Base-by-base conservation (phyloP, 495 filamentous ascomycete genomes). In the Trichoderma reesei region DNA sequence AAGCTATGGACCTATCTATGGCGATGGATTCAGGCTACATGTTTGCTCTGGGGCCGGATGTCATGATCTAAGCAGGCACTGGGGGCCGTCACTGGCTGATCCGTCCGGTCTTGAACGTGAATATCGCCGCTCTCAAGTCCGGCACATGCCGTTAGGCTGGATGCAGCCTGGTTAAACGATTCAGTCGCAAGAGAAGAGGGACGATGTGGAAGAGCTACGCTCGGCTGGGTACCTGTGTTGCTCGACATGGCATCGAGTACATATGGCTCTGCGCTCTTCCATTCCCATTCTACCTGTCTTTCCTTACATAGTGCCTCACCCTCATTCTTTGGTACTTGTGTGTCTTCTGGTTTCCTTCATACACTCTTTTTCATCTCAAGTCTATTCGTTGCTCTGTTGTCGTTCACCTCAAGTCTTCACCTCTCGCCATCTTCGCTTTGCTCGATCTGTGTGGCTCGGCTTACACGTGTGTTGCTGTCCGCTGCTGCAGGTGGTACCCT, bases 11-110 rank as follows among this genome's bases (percentile, higher is more conserved):
- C 26, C 10, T 34, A 11, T 56, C 51, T 46, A 11, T 56, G 51
- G 51, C 26, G 51, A 56, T 56, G 51, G 11, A 33, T 56, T 56
- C 51, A 56, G 51, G 51, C 51, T 56, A 56, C 51, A 33, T 26
- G 3, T 33, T 26, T 26, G 51, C 51, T 56, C 26, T 20, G 48
- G 44, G 51, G 18, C 51, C 51, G 26, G 51, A 26, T 56, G 51
- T 31, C 51, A 31, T 26, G 20, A 18, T n/a, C 18, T 56, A 56
- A 56, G 51, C 51, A 26, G 34, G 51, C 51, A 10, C 51, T n/a
- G 20, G 20, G 11, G 42, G 42, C 20, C 51, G 18, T 56, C 14
- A 56, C 26, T 56, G 51, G 51, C 51, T 56, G 51, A 56, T 56
- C 51, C 51, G 14, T 33, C 34, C 34, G 9, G 51, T 56, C 34